These are phyloP conservation scores for Mycena floridula DNA, from an alignment of 768 basidiomycete species.

Conservation along the genomic window DNA sequence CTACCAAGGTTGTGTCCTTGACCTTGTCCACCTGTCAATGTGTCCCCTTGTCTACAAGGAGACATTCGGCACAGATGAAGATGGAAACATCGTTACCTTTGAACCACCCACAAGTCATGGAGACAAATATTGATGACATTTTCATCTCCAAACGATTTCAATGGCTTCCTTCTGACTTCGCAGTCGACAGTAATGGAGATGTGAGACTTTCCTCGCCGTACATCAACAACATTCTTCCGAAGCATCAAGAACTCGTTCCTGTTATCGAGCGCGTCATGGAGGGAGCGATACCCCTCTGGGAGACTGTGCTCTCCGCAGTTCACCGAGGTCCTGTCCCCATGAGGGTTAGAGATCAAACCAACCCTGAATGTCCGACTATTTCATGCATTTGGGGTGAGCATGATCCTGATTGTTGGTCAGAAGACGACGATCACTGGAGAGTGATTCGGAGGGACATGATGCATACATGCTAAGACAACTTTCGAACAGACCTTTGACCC, in stretches of 20 bases:
- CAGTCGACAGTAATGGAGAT: constrained; percentile 1
- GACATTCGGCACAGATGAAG: not conserved
- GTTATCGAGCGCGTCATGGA: constrained; percentile 16
- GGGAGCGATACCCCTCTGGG: constrained; percentile 18
- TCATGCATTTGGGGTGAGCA: not conserved
- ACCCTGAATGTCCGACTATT: not conserved
- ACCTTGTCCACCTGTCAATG: constrained; percentile 17
- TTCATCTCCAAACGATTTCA: constrained; percentile 6
- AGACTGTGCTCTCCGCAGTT: constrained; percentile 10
- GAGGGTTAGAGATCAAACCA: not conserved
- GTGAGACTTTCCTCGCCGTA: constrained; percentile 13
- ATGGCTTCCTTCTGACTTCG: constrained; percentile 15
- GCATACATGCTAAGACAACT: too few relatives aligned
- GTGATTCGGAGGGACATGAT: too few relatives aligned
- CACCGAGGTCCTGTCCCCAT: not conserved
- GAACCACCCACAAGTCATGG: not conserved
- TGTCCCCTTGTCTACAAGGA: not conserved
- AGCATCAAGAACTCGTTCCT: constrained; percentile 7
- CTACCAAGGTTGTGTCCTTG: constrained; percentile 34
- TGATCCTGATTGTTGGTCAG: not conserved
- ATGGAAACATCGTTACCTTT: not conserved
- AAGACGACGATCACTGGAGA: not conserved
- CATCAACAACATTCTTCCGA: constrained; percentile 18
- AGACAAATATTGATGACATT: constrained; percentile 2
- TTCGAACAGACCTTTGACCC: too few relatives aligned